Conservation (phyloP, 495 filamentous ascomycete genomes). For the Aspergillus indologenus region DNA sequence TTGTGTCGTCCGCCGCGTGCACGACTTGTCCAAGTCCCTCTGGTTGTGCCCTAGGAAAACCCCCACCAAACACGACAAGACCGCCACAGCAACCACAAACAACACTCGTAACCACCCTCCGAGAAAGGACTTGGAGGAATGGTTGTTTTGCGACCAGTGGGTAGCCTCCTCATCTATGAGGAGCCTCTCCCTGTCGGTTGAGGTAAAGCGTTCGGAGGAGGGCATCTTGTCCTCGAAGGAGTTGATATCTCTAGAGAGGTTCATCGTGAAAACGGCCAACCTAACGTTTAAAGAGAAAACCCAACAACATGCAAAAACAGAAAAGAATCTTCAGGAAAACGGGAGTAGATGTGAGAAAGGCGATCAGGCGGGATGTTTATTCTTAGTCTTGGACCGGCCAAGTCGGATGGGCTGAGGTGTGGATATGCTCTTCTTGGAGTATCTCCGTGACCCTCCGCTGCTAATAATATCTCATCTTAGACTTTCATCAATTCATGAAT, state of each 20-base stretch:
- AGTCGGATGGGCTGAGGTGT: neutral
- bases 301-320: neutral
- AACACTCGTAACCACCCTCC: slow-evolving; percentile 7
- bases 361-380: neutral
- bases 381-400: neutral
- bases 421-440: neutral
- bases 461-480: neutral
- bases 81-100: neutral
- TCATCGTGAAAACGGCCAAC: neutral
- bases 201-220: neutral
- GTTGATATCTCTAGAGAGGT: neutral
- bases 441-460: neutral
- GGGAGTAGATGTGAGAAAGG: neutral
- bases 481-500: too few relatives aligned
- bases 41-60: slow-evolving; percentile 10
- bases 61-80: slow-evolving; percentile 7
- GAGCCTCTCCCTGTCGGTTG: slow-evolving; percentile 8
- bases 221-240: slow-evolving; percentile 11
- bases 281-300: neutral
- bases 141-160: slow-evolving; percentile 6
- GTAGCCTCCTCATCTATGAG: slow-evolving; percentile 2
- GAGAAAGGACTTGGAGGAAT: neutral
- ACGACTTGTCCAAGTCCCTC: slow-evolving; percentile 9
- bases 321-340: neutral
- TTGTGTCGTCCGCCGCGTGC: slow-evolving; percentile 13